A percentile compares a stretch with the other conserved stretches of the same genome.
phyloP scores from a whole-genome alignment of 306 rosid genomes.

The Inga leiocalycina region DNA sequence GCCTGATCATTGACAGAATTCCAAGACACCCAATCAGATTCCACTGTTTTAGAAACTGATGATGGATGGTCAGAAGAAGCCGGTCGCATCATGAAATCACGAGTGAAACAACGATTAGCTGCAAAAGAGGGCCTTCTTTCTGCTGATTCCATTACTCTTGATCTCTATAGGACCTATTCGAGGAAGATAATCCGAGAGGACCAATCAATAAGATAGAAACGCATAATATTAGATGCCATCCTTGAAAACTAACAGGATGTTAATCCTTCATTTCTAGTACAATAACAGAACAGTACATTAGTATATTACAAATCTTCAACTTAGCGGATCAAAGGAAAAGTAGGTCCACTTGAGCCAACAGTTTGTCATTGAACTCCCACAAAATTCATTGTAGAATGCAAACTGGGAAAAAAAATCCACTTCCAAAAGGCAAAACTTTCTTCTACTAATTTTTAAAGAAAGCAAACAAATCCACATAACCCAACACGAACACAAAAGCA shows the following conservation, averaged over 20 bases:
- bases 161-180: slow-evolving; percentile 1
- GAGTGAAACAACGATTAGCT: slow-evolving; percentile 29
- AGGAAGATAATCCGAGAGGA: neutral
- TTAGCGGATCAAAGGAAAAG: slow-evolving; percentile 18
- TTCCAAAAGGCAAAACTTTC: neutral
- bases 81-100: slow-evolving; percentile 31
- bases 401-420: neutral
- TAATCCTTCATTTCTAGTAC: slow-evolving; percentile 16
- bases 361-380: neutral
- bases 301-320: slow-evolving; percentile 14
- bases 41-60: slow-evolving; percentile 31
- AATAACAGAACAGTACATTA: neutral
- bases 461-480: neutral
- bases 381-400: neutral
- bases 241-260: slow-evolving; percentile 16
- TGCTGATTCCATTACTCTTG: slow-evolving; percentile 16
- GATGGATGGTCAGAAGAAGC: slow-evolving; percentile 30
- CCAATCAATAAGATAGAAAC: slow-evolving; percentile 28
- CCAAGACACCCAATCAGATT: slow-evolving; percentile 45
- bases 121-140: slow-evolving; percentile 27
- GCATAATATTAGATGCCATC: slow-evolving; percentile 10
- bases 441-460: neutral
- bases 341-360: neutral
- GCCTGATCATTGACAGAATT: slow-evolving; percentile 36
- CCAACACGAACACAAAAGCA: neutral